Conservation (phyloP, 2,329 filamentous ascomycete genomes). For the Neobulgaria alba region DNA sequence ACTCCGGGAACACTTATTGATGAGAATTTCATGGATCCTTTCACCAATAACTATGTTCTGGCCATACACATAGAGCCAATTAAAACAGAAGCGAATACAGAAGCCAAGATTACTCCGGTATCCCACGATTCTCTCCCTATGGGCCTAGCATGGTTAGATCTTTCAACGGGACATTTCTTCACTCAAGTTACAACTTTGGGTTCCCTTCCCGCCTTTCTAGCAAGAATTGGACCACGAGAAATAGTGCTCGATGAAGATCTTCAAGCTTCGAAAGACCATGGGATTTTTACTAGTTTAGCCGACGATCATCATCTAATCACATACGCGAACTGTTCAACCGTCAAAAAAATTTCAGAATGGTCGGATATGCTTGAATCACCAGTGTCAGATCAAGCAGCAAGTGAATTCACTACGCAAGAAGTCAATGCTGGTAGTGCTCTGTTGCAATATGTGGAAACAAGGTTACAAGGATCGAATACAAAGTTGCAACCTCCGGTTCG, state of each 20-base stretch:
- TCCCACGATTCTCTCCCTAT: conserved; percentile 35
- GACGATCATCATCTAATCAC: conserved; percentile 71
- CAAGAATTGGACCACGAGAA: conserved; percentile 76
- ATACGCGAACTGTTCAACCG: conserved; percentile 46
- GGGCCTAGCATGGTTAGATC: conserved; percentile 86
- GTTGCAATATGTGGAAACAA: conserved; percentile 75
- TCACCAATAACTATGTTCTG: conserved; percentile 86
- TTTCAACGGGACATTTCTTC: conserved; percentile 91
- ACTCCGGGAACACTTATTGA: conserved; percentile 95
- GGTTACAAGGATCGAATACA: conserved; percentile 68
- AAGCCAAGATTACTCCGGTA: not conserved
- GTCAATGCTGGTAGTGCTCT: conserved; percentile 68
- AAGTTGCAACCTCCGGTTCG: conserved; percentile 77
- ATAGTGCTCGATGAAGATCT: conserved; percentile 66
- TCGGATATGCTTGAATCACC: conserved; percentile 66
- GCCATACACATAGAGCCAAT: conserved; percentile 55
- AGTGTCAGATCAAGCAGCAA: conserved; percentile 43
- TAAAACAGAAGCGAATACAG: not conserved
- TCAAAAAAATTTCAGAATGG: conserved; percentile 48
- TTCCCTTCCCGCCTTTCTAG: conserved; percentile 69
- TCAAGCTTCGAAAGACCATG: conserved; percentile 48
- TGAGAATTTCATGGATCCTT: conserved; percentile 93
- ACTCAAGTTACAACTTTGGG: conserved; percentile 67
- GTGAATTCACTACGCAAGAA: conserved; percentile 59
- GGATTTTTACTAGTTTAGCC: conserved; percentile 58